Evolutionary conservation across 768 basidiomycete genomes (phyloP).

Genomic region (Pleurotus eryngii): DNA sequence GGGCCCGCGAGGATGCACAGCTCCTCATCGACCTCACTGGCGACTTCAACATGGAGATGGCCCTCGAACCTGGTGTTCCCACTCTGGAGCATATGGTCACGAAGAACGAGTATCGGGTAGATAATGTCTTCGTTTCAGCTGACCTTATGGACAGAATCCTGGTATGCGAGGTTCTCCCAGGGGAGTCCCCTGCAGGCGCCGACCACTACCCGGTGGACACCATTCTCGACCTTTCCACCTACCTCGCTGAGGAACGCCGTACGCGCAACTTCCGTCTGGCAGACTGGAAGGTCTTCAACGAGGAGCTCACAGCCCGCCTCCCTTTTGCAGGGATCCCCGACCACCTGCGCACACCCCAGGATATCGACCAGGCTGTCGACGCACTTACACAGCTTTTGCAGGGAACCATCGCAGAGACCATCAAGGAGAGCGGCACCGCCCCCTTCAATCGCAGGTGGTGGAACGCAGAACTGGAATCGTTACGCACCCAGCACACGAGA

Average conservation of each 20-base stretch:
- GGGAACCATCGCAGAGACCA: neutral
- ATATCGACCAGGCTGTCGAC: neutral
- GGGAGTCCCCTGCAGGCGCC: neutral
- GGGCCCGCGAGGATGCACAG: no score
- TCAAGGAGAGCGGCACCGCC: neutral
- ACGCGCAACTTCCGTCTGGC: conserved; percentile 22
- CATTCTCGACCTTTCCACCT: conserved; percentile 12
- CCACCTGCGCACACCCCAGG: neutral
- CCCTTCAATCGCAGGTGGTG: neutral
- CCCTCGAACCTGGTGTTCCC: neutral
- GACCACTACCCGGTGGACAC: neutral
- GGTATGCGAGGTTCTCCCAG: neutral
- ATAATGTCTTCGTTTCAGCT: neutral
- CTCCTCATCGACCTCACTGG: neutral
- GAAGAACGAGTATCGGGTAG: no score
- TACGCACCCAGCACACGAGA: neutral
- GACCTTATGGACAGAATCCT: neutral
- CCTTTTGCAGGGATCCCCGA: neutral
- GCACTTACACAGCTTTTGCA: neutral
- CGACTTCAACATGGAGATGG: neutral
- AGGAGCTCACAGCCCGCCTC: neutral
- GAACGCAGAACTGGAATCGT: neutral
- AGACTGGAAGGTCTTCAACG: conserved; percentile 28
- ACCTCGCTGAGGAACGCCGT: neutral
- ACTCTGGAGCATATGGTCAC: neutral